These are phyloP conservation scores for Leccinum solheimii DNA, from an alignment of 1,284 basidiomycete genomes.

Conservation along the genomic window DNA sequence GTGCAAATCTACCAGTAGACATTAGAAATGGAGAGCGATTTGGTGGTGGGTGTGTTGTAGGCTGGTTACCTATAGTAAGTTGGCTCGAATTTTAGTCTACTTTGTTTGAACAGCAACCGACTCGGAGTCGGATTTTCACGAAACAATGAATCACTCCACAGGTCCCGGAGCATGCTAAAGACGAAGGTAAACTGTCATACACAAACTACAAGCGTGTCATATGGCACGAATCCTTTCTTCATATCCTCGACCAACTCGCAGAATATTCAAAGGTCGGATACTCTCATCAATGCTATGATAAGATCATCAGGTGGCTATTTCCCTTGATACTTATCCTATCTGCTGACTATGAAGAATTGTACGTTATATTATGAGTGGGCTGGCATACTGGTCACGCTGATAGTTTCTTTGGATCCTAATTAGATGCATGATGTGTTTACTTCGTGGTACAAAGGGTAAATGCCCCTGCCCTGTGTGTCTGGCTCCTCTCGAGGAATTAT, in stretches of 20 bases:
- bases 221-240: neutral
- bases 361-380: neutral
- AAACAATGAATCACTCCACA: neutral
- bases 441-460: constrained; percentile 10
- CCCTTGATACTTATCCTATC: neutral
- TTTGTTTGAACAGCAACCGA: no score
- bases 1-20: constrained; percentile 38
- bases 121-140: neutral
- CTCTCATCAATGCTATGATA: neutral
- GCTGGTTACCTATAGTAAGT: constrained; percentile 46
- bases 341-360: neutral
- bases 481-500: constrained; percentile 1
- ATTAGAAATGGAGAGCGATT: constrained; percentile 39
- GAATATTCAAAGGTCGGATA: neutral
- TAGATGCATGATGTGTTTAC: constrained; percentile 18
- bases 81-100: neutral
- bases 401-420: neutral
- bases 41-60: constrained; percentile 41
- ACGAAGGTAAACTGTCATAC: neutral
- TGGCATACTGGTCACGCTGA: neutral
- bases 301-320: neutral
- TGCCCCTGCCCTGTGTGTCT: constrained; percentile 16
- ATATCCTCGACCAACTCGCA: neutral
- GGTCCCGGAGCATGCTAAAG: neutral
- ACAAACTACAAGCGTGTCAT: neutral